phyloP scores from a whole-genome alignment of 129 eudicot species.

The Lactuca sativa region DNA sequence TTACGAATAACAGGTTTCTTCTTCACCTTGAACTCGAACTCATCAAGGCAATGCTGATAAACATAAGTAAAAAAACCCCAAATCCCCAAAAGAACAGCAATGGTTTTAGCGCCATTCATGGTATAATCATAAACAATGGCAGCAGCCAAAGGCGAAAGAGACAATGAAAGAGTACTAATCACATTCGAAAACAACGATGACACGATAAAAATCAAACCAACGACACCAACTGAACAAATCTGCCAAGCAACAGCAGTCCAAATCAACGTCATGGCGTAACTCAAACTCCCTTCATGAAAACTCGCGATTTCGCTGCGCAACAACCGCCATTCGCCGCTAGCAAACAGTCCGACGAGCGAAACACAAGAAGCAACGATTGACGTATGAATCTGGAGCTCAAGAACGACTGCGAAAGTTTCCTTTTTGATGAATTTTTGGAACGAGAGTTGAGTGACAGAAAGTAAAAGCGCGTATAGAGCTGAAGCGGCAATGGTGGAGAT shows the following conservation, averaged over 20 bases:
- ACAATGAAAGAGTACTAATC: slow-evolving; percentile 59
- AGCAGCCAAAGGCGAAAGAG: slow-evolving; percentile 65
- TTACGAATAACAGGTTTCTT: slow-evolving; percentile 4
- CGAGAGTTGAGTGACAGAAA: slow-evolving; percentile 73
- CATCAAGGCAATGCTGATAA: slow-evolving; percentile 64
- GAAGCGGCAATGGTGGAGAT: slow-evolving; percentile 61
- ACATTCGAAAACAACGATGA: slow-evolving; percentile 75
- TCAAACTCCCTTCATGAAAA: slow-evolving; percentile 45
- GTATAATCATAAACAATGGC: slow-evolving; percentile 48
- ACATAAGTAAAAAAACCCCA: slow-evolving; percentile 72
- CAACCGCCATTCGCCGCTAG: slow-evolving; percentile 77
- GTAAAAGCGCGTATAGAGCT: slow-evolving; percentile 59
- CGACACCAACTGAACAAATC: slow-evolving; percentile 69
- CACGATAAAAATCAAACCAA: slow-evolving; percentile 66
- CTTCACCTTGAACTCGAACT: slow-evolving; percentile 35
- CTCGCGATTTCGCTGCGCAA: slow-evolving; percentile 45
- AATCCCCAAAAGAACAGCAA: slow-evolving; percentile 65
- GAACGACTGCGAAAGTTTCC: slow-evolving; percentile 64
- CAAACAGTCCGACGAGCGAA: slow-evolving; percentile 61
- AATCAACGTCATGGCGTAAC: slow-evolving; percentile 65
- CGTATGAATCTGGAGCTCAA: slow-evolving; percentile 70
- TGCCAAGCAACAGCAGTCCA: slow-evolving; percentile 80
- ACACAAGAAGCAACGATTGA: slow-evolving; percentile 63
- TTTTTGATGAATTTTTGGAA: slow-evolving; percentile 53
- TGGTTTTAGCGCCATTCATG: slow-evolving; percentile 54